Conservation (phyloP, 2,329 filamentous ascomycete species). For the Colletotrichum theobromicola region DNA sequence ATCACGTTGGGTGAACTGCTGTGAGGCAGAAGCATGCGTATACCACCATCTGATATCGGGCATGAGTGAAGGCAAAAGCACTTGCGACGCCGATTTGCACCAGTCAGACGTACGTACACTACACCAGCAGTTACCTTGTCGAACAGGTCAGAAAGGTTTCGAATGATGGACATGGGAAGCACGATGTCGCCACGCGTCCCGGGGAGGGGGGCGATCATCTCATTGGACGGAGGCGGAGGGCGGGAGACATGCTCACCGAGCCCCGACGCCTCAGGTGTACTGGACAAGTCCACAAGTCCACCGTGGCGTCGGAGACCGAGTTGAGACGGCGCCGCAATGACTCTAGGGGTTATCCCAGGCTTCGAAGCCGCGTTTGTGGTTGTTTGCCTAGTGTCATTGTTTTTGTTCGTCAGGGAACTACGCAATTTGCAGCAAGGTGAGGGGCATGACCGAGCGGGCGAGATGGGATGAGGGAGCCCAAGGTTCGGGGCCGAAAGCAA, state of each 20-base stretch:
- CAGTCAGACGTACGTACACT: conserved; percentile 10
- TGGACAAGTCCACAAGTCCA: background rate
- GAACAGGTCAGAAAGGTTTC: conserved; percentile 19
- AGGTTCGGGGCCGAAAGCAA: background rate
- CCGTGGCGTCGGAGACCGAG: background rate
- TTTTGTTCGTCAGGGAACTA: background rate
- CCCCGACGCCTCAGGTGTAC: background rate
- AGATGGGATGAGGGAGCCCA: background rate
- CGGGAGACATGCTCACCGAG: conserved; percentile 1
- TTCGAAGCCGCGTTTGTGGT: background rate
- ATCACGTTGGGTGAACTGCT: background rate
- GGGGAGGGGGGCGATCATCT: conserved; percentile 2
- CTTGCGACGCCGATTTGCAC: conserved; percentile 11
- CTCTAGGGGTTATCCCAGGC: background rate
- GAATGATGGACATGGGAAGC: conserved; percentile 16
- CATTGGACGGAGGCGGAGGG: conserved; percentile 14
- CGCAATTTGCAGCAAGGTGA: background rate
- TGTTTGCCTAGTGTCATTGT: background rate
- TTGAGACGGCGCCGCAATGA: background rate
- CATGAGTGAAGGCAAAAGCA: conserved; percentile 19
- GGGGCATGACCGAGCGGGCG: background rate
- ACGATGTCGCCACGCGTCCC: conserved; percentile 22
- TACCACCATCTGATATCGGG: conserved; percentile 13
- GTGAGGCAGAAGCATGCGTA: conserved; percentile 18
- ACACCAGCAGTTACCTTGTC: conserved; percentile 4